phyloP scores from a whole-genome alignment of 106 monocot genomes.

The Platanthera zijinensis region DNA sequence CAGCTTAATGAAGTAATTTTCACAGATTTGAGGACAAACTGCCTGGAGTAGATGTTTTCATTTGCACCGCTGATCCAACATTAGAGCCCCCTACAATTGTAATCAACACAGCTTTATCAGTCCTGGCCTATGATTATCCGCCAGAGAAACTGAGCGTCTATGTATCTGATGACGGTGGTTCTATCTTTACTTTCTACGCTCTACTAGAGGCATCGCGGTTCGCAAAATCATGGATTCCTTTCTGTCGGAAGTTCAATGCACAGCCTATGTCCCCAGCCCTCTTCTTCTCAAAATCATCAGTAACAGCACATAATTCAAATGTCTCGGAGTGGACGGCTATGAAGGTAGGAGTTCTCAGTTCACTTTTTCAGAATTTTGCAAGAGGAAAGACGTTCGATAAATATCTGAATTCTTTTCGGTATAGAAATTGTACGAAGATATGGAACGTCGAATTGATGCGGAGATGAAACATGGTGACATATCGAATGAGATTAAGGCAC shows the following conservation, averaged over 20 bases:
- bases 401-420: background rate
- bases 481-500: conserved; percentile 15
- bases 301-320: background rate
- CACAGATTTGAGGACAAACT: conserved; percentile 34
- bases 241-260: conserved; percentile 52
- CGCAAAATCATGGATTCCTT: conserved; percentile 68
- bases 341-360: conserved; percentile 26
- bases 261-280: conserved; percentile 62
- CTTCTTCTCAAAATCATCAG: conserved; percentile 26
- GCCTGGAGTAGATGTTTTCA: conserved; percentile 55
- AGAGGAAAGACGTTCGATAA: background rate
- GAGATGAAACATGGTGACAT: conserved; percentile 18
- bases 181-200: conserved; percentile 73
- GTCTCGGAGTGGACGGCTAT: conserved; percentile 25
- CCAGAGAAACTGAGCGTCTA: conserved; percentile 58
- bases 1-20: background rate
- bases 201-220: conserved; percentile 61
- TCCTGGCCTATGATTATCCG: conserved; percentile 72
- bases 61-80: conserved; percentile 69
- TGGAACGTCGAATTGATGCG: conserved; percentile 33
- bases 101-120: conserved; percentile 63
- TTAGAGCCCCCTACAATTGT: conserved; percentile 71
- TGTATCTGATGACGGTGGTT: conserved; percentile 70
- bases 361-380: background rate
- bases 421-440: conserved; percentile 42